Base-by-base conservation (phyloP, 371 early-diverging fungal species). In the Apophysomyces trapeziformis region DNA sequence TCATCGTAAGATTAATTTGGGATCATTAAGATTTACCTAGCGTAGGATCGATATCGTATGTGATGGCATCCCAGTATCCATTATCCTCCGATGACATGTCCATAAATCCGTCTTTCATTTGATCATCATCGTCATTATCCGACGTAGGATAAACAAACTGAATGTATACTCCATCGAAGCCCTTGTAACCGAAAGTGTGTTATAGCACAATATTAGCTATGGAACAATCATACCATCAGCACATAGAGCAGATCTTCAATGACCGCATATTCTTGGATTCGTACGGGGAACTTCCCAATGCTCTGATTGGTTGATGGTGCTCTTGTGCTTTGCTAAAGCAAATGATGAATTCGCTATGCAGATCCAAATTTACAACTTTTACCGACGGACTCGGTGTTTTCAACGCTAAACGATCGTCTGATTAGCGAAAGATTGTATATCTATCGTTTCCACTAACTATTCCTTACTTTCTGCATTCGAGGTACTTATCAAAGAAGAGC, bases 191-290 rank as follows among this genome's bases (percentile, higher is more conserved):
- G 9, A 50, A 50, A 50, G 1, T n/a, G 21, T 26, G 32, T 26
- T 26, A 26, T 26, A 26, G 32, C 32, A 26, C 2, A 2, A 26
- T 26, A 26, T 26, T 26, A 26, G 3, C 32, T 26, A 26, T 26
- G 32, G 32, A 57, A 5, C 7, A 4, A 8, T 11, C 68, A 41
- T 80, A 92, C 96, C 86, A 94, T 85, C 70, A 96, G 75, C n/a
- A 93, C 87, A 68, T 88, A 95, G 45, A 96, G 76, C 0, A 96
- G 68, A 67, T 97, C 97, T 65, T 97, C 95, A 21, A 97, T 90
- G 16, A 95, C 80, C 0, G 88, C 84, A 70, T 85, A 84, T 77
- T 97, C 95, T 70, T 97, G 97, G 57, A 87, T 76, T 47, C 72
- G 76, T 1, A 66, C 69, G 3, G 77, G 75, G 58, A 70, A 74